These are phyloP conservation scores for Ogataea pini DNA, from an alignment of 805 yeast species.

Conservation along the genomic window DNA sequence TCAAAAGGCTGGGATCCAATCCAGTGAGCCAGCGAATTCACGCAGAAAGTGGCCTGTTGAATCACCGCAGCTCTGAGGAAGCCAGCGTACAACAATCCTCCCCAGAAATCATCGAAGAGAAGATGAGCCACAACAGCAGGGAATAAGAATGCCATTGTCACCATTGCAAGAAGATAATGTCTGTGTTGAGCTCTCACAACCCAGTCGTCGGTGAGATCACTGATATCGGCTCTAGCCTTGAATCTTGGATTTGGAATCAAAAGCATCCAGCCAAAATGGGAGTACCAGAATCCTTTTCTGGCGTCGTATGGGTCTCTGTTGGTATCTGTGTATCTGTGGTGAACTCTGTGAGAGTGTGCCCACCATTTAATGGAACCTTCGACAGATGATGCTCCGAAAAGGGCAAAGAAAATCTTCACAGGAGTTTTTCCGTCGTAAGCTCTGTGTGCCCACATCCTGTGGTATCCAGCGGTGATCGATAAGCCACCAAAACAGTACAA, in stretches of 20 bases:
- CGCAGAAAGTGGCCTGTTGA: conserved; percentile 86
- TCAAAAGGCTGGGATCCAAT: conserved; percentile 85
- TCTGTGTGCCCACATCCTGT: conserved; percentile 77
- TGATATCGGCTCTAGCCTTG: conserved; percentile 79
- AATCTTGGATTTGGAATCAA: conserved; percentile 77
- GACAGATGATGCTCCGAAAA: conserved; percentile 80
- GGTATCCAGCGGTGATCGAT: conserved; percentile 85
- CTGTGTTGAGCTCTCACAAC: conserved; percentile 80
- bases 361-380: conserved; percentile 91
- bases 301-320: conserved; percentile 85
- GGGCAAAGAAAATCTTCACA: conserved; percentile 63
- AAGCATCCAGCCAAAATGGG: conserved; percentile 88
- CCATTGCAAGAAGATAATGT: conserved; percentile 67
- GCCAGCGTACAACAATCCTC: conserved; percentile 80
- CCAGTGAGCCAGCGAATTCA: conserved; percentile 85
- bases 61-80: conserved; percentile 65
- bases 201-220: conserved; percentile 78
- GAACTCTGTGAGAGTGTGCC: conserved; percentile 83
- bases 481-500: conserved; percentile 64
- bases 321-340: conserved; percentile 85
- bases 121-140: conserved; percentile 62
- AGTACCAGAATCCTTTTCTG: conserved; percentile 78
- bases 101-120: conserved; percentile 59
- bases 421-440: conserved; percentile 65
- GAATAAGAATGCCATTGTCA: conserved; percentile 56